phyloP scores from a whole-genome alignment of 2,329 filamentous ascomycete genomes.

The Aspergillus oerlinghausenensis region DNA sequence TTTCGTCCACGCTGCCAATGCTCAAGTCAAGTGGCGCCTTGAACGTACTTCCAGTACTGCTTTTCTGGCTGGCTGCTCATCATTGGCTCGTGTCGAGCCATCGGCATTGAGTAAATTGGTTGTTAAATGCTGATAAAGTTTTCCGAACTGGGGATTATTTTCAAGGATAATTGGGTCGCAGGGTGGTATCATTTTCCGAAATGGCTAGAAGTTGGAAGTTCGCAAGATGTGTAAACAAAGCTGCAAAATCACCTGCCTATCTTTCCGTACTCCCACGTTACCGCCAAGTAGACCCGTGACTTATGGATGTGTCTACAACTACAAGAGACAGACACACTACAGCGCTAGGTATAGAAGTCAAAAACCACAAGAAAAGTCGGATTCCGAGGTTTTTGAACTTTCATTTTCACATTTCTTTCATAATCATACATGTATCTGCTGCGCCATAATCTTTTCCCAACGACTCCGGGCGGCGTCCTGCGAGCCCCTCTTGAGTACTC shows the following conservation, averaged over 20 bases:
- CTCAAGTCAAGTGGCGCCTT: not conserved
- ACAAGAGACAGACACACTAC: not conserved
- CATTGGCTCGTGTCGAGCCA: slow-evolving; percentile 34
- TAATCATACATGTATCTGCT: slow-evolving; percentile 33
- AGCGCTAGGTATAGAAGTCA: not conserved
- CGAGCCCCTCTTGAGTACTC: not conserved
- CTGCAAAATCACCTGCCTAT: not conserved
- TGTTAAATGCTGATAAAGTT: slow-evolving; percentile 38
- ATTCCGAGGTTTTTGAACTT: slow-evolving; percentile 21
- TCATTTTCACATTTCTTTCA: slow-evolving; percentile 35
- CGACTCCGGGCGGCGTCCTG: not conserved
- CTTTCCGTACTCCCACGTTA: not conserved
- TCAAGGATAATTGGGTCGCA: slow-evolving; percentile 37
- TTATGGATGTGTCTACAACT: not conserved
- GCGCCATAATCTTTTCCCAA: not conserved
- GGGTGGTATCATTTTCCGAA: slow-evolving; percentile 37
- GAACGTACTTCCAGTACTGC: slow-evolving; percentile 30
- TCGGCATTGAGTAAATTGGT: slow-evolving; percentile 35
- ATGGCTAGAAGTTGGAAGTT: not conserved
- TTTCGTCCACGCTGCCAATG: not conserved
- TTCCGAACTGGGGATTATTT: slow-evolving; percentile 40
- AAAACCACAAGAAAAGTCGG: slow-evolving; percentile 1
- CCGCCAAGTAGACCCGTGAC: not conserved
- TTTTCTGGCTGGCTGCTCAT: slow-evolving; percentile 26
- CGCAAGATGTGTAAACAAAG: not conserved